Conservation (phyloP, 2,329 filamentous ascomycete species). For the Rhynchosporium secalis region DNA sequence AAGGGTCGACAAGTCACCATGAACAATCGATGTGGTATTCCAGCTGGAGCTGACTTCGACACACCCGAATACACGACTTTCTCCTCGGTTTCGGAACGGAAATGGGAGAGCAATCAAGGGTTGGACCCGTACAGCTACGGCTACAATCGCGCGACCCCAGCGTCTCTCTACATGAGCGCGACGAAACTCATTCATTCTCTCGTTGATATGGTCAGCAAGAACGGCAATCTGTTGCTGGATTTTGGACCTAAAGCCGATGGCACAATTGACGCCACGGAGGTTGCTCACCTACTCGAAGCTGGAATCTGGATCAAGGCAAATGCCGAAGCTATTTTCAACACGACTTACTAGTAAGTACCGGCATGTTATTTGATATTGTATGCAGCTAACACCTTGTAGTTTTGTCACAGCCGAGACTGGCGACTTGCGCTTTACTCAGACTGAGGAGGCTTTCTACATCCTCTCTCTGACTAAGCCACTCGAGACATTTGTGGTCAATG, state of each 20-base stretch:
- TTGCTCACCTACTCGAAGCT: slow-evolving; percentile 49
- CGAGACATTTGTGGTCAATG: slow-evolving; percentile 44
- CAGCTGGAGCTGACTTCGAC: slow-evolving; percentile 54
- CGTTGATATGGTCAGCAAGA: slow-evolving; percentile 55
- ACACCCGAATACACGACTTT: slow-evolving; percentile 59
- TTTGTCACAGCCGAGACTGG: slow-evolving; percentile 48
- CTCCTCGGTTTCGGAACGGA: slow-evolving; percentile 50
- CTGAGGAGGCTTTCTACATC: slow-evolving; percentile 54
- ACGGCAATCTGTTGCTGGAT: slow-evolving; percentile 57
- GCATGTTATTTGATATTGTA: not conserved
- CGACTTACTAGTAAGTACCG: slow-evolving; percentile 48
- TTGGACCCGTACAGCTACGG: slow-evolving; percentile 62
- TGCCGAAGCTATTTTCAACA: slow-evolving; percentile 57
- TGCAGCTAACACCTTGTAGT: slow-evolving; percentile 12
- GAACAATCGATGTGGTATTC: slow-evolving; percentile 57
- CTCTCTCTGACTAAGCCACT: slow-evolving; percentile 47
- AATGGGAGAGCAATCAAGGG: slow-evolving; percentile 61
- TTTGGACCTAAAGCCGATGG: slow-evolving; percentile 58
- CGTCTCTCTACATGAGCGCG: slow-evolving; percentile 53
- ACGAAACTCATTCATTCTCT: slow-evolving; percentile 48
- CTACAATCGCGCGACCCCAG: slow-evolving; percentile 56
- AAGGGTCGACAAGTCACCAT: slow-evolving; percentile 52
- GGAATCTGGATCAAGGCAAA: slow-evolving; percentile 56
- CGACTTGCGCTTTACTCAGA: slow-evolving; percentile 53
- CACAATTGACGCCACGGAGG: slow-evolving; percentile 51